Conservation (phyloP, 2,329 filamentous ascomycete genomes). For the Ophiostoma angusticollis region DNA sequence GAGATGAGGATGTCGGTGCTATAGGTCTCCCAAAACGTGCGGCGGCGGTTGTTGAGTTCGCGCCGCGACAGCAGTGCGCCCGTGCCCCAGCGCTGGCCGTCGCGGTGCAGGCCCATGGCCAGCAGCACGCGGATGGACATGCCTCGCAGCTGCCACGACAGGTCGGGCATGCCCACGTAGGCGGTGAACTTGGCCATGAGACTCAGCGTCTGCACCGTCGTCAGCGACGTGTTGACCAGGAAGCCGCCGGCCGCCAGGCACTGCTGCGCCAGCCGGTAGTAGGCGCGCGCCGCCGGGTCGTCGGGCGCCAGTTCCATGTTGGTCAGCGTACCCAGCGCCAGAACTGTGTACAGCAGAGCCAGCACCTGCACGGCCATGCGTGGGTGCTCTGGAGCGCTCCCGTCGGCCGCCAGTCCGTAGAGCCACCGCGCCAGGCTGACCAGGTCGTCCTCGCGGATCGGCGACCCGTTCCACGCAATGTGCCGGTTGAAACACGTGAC, state of each 20-base stretch:
- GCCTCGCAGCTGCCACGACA: slow-evolving; percentile 3
- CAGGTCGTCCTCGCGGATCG: not conserved
- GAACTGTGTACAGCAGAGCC: slow-evolving; percentile 1
- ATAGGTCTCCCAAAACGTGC: slow-evolving; percentile 5
- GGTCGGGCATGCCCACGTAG: slow-evolving; percentile 5
- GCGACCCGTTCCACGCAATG: slow-evolving; percentile 4
- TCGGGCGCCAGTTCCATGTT: slow-evolving; percentile 4
- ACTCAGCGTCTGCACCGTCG: slow-evolving; percentile 1
- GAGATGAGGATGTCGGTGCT: slow-evolving; percentile 3
- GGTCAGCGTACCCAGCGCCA: slow-evolving; percentile 1
- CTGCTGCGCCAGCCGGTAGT: slow-evolving; percentile 2
- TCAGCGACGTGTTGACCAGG: slow-evolving; percentile 1
- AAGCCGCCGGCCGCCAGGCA: slow-evolving; percentile 2
- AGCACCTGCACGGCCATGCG: slow-evolving; percentile 4
- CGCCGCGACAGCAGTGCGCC: not conserved
- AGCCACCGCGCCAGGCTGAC: not conserved
- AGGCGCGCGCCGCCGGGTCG: slow-evolving; percentile 1
- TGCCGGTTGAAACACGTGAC: slow-evolving; percentile 2
- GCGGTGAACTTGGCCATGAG: slow-evolving; percentile 4
- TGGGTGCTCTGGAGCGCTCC: not conserved
- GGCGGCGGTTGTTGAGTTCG: slow-evolving; percentile 1
- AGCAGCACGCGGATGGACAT: slow-evolving; percentile 3
- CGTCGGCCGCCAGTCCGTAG: not conserved
- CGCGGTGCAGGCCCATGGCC: slow-evolving; percentile 6
- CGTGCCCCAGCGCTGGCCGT: slow-evolving; percentile 3